Evolutionary conservation across 2,329 filamentous ascomycete genomes (phyloP).

Genomic region (Chrysoporthe deuterocubensis): DNA sequence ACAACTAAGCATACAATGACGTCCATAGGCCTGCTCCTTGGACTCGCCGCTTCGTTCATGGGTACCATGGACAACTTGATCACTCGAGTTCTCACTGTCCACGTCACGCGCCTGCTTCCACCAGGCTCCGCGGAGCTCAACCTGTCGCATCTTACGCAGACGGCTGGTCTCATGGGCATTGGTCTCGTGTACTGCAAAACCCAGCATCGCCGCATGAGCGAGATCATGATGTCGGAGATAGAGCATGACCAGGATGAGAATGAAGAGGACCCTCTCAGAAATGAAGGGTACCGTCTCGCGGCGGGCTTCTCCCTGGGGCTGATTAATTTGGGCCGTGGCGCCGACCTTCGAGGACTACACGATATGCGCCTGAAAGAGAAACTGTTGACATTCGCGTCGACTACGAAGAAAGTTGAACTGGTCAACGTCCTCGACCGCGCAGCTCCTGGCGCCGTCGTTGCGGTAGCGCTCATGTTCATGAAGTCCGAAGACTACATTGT

Average conservation of each 20-base stretch:
- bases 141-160: conserved; percentile 89
- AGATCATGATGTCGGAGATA: conserved; percentile 98
- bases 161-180: conserved; percentile 95
- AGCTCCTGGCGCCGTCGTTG: conserved; percentile 89
- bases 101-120: conserved; percentile 93
- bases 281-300: conserved; percentile 94
- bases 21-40: conserved; percentile 90
- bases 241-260: conserved; percentile 82
- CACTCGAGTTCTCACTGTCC: conserved; percentile 89
- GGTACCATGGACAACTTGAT: conserved; percentile 98
- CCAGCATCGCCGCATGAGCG: conserved; percentile 97
- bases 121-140: conserved; percentile 93
- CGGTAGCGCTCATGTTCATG: conserved; percentile 92
- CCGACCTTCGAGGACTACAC: conserved; percentile 83
- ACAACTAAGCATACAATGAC: conserved; percentile 99
- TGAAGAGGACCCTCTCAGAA: conserved; percentile 83
- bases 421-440: conserved; percentile 93
- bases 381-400: conserved; percentile 81
- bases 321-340: conserved; percentile 92
- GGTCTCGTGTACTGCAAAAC: conserved; percentile 92
- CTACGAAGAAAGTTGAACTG: conserved; percentile 86
- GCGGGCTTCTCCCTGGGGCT: conserved; percentile 92
- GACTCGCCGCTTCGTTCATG: conserved; percentile 89
- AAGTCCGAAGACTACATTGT: conserved; percentile 89
- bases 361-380: conserved; percentile 94